Evolutionary conservation across 163 green algal genomes (phyloP).

Genomic region (Picocystis sp.): DNA sequence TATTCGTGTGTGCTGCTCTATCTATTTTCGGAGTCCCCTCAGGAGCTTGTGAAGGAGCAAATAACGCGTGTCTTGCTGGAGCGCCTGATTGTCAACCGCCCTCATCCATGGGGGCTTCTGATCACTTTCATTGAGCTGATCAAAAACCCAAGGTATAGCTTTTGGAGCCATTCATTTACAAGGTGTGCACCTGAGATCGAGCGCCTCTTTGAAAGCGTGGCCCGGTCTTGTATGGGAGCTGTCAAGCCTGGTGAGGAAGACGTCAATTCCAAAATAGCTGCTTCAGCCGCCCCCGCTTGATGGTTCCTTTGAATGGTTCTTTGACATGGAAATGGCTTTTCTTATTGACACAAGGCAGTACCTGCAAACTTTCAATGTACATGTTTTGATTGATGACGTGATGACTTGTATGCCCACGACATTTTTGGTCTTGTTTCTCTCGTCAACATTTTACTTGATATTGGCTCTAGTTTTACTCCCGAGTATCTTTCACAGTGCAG

Average conservation of each 20-base stretch:
- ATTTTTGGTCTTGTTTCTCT: too few relatives aligned
- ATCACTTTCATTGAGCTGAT: slow-evolving; percentile 99
- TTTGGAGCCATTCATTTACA: slow-evolving; percentile 90
- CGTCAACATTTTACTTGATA: too few relatives aligned
- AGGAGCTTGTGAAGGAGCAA: slow-evolving; percentile 44
- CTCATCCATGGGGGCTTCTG: slow-evolving; percentile 81
- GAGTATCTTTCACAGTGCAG: too few relatives aligned
- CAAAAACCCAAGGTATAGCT: slow-evolving; percentile 90
- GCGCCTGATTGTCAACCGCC: slow-evolving; percentile 86
- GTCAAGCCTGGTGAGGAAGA: slow-evolving; percentile 16
- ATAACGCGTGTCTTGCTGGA: slow-evolving; percentile 95
- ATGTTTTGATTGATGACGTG: too few relatives aligned
- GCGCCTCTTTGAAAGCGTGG: slow-evolving; percentile 88
- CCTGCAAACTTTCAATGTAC: too few relatives aligned
- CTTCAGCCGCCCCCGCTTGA: too few relatives aligned
- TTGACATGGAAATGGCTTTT: too few relatives aligned
- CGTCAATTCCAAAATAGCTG: not conserved
- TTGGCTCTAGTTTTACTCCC: too few relatives aligned
- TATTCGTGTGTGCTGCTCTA: slow-evolving; percentile 87
- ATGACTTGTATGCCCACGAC: too few relatives aligned
- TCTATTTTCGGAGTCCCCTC: slow-evolving; percentile 66
- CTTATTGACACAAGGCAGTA: too few relatives aligned
- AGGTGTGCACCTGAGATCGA: slow-evolving; percentile 86
- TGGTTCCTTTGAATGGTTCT: too few relatives aligned
- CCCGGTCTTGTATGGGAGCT: slow-evolving; percentile 56